Evolutionary conservation across 2,329 filamentous ascomycete species (phyloP), one percentile per base, ranked within the genome.

Genomic region (Cladophialophora psammophila): DNA sequence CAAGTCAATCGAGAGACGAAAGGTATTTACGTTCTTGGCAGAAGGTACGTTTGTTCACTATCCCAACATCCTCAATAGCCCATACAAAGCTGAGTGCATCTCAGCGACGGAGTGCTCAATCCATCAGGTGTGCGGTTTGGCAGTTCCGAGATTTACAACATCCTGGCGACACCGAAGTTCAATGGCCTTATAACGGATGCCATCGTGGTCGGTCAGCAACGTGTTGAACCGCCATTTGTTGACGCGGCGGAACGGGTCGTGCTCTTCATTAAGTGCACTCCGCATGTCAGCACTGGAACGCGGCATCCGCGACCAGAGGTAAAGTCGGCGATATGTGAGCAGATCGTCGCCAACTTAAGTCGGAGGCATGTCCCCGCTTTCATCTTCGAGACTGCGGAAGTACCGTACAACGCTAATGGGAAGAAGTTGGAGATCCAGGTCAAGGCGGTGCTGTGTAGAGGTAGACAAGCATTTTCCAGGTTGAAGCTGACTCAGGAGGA

Each of bases 71-170:
- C 26, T 26, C 26, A 26, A 26, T 26, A 26, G 26, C 26, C 26
- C 26, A 26, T 26, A 26, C 26, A 26, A 26, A 26, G 3, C 26
- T 26, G 26, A 26, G 3, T 26, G 3, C 26, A 26, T 26, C 26
- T 26, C 54, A 89, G 87, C 2, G 66, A 73, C 52, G 68, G 65
- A 13, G 68, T 67, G 15, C 63, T 67, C 12, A 98, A 98, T 76
- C 94, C 94, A 0, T 87, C 90, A 0, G 94, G 94, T 1, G 92
- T 98, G 20, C 85, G 94, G 0, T 98, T 98, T 76, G 94, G 94
- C 5, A 93, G 90, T 38, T 93, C 94, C 0, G 94, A 98, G 81
- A 96, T 98, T 26, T 98, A 98, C 79, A 97, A 97, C 18, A 56
- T 69, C 52, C 52, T 65, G 9, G 90, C 56, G 13, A 45, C 20